phyloP scores from a whole-genome alignment of 2,329 filamentous ascomycete genomes.

The Sporothrix protearum region DNA sequence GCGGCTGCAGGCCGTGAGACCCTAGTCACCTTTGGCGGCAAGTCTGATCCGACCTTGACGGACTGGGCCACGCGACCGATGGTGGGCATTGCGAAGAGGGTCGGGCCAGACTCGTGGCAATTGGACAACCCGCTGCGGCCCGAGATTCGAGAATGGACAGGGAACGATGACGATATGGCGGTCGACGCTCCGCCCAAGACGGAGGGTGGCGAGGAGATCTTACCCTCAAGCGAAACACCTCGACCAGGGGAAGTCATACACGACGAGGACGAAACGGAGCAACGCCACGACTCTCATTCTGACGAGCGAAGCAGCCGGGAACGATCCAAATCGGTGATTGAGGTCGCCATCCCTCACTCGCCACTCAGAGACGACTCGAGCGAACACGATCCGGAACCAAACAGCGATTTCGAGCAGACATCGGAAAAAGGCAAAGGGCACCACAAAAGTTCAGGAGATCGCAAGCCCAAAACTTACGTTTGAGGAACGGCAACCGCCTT shows the following conservation, averaged over 20 bases:
- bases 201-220: background rate
- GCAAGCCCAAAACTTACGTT: background rate
- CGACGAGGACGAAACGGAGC: background rate
- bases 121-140: conserved; percentile 31
- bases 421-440: background rate
- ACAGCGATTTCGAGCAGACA: background rate
- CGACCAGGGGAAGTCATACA: background rate
- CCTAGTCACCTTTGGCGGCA: conserved; percentile 40
- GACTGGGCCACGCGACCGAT: conserved; percentile 40
- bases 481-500: too few species aligned
- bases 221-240: background rate
- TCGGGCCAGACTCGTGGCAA: conserved; percentile 27
- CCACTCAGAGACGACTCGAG: background rate
- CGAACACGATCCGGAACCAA: background rate
- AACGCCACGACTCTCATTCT: background rate
- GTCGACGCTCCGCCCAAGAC: background rate
- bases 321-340: conserved; percentile 26
- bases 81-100: conserved; percentile 39
- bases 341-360: conserved; percentile 22
- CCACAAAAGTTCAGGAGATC: background rate
- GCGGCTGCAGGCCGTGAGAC: conserved; percentile 37
- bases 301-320: conserved; percentile 18
- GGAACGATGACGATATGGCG: background rate
- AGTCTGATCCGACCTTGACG: conserved; percentile 39
- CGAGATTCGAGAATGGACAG: conserved; percentile 27